Evolutionary conservation across 768 basidiomycete species (phyloP).

Genomic region (Pleurotus ostreatus): DNA sequence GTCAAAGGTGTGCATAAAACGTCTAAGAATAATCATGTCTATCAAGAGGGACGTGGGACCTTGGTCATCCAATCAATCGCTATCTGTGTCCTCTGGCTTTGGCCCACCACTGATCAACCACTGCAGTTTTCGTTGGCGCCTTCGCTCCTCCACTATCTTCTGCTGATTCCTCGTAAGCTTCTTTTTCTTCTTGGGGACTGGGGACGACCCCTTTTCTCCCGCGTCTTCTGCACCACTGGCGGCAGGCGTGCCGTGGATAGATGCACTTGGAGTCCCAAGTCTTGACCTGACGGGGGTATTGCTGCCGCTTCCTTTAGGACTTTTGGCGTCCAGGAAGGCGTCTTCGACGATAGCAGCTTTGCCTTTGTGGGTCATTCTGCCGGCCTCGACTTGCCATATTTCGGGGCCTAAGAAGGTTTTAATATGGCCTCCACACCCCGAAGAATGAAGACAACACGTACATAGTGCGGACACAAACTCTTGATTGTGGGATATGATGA

Average conservation of each 20-base stretch:
- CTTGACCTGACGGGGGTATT: slow-evolving; percentile 73
- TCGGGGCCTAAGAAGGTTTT: slow-evolving; percentile 55
- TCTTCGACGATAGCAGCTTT: slow-evolving; percentile 86
- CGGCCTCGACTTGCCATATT: slow-evolving; percentile 91
- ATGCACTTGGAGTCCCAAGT: slow-evolving; percentile 66
- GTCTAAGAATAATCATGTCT: no score
- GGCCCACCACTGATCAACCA: slow-evolving; percentile 84
- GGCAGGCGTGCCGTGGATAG: slow-evolving; percentile 69
- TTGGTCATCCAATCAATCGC: slow-evolving; percentile 29
- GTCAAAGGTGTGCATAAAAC: no score
- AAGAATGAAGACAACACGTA: slow-evolving; percentile 31
- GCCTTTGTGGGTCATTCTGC: slow-evolving; percentile 83
- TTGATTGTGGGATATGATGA: slow-evolving; percentile 95
- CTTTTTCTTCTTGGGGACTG: slow-evolving; percentile 70
- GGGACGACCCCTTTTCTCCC: slow-evolving; percentile 16
- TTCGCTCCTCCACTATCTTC: slow-evolving; percentile 86
- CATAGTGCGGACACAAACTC: slow-evolving; percentile 84
- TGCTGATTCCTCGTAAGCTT: slow-evolving; percentile 85
- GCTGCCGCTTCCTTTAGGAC: slow-evolving; percentile 63
- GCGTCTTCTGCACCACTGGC: slow-evolving; percentile 73
- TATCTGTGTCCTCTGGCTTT: slow-evolving; percentile 81
- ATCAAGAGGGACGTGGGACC: background rate
- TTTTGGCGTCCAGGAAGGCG: slow-evolving; percentile 66
- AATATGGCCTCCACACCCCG: background rate
- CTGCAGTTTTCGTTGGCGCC: slow-evolving; percentile 70